Evolutionary conservation across 2,329 filamentous ascomycete genomes (phyloP), one percentile per base, ranked within the genome.

Genomic region (Falciphora oryzae): DNA sequence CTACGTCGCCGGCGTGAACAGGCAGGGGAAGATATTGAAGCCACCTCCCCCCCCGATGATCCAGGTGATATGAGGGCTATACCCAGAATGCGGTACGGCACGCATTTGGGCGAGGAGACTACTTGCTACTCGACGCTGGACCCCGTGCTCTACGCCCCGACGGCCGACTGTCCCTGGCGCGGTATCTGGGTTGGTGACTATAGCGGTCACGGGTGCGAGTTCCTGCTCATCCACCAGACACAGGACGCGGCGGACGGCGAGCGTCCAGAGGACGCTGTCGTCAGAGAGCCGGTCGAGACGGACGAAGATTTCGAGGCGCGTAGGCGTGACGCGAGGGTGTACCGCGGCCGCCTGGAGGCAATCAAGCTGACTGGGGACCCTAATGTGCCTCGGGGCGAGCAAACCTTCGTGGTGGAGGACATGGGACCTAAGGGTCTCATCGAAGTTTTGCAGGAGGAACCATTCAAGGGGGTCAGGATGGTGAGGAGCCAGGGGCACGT

Each of bases 161-260:
- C 93, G 0, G 74, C 78, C 13, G 82, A 88, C 64, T 94, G 93
- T 73, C 93, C 93, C 0, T 97, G 89, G 80, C 87, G 92, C 67
- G 94, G 94, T 0, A 92, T 99, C 35, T 98, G 92, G 90, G 89
- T 93, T 22, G 93, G 93, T 0, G 93, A 97, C 73, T 97, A 97
- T 71, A 89, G 87, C 31, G 87, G 86, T 0, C 93, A 98, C 70
- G 93, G 93, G 0, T 93, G 90, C 74, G 94, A 98, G 75, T 97
- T 97, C 65, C 73, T 98, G 5, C 80, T 96, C 16, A 79, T 98
- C 59, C 81, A 92, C 69, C 95, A 99, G 72, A 62, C 44, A 22
- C 56, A 35, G 25, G 38, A 57, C 27, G 62, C 28, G 25, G 53
- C 87, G 25, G 79, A 81, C 38, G 75, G 78, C 57, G 70, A 73